Conservation (phyloP, 805 yeast genomes). For the Myxozyma lipomycoides region DNA sequence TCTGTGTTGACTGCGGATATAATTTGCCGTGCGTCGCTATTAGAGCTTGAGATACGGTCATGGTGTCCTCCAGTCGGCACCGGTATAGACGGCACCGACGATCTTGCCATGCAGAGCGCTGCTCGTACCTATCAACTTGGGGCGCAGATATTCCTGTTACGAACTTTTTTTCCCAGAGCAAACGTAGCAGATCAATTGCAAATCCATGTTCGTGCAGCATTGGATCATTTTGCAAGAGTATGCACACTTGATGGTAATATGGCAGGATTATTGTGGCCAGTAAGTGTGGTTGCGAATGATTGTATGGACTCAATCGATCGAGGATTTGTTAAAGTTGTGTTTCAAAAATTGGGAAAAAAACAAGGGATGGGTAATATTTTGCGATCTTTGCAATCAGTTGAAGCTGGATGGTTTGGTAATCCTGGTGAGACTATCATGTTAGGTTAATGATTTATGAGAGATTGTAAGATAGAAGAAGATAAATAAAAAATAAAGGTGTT, state of each 20-base stretch:
- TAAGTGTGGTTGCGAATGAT: constrained; percentile 24
- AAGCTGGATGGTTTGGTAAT: constrained; percentile 20
- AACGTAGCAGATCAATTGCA: constrained; percentile 19
- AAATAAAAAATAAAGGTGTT: no score
- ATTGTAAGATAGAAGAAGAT: no score
- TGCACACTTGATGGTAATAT: constrained; percentile 27
- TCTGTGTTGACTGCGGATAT: constrained; percentile 14
- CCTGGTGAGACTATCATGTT: constrained; percentile 18
- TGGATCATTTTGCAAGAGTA: constrained; percentile 24
- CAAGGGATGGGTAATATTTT: constrained; percentile 28
- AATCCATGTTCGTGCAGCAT: constrained; percentile 17
- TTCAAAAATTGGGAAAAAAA: constrained; percentile 18
- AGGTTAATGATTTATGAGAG: constrained; percentile 5
- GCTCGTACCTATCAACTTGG: constrained; percentile 27
- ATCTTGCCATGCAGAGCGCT: constrained; percentile 23
- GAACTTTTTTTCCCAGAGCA: constrained; percentile 22
- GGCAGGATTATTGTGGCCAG: constrained; percentile 29
- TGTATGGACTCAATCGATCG: constrained; percentile 26
- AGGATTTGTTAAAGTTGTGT: constrained; percentile 26
- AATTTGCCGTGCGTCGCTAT: constrained; percentile 19
- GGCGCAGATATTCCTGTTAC: constrained; percentile 23
- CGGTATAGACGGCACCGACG: constrained; percentile 2
- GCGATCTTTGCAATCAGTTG: constrained; percentile 20
- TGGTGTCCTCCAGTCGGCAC: constrained; percentile 12
- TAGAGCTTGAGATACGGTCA: constrained; percentile 20